Base-by-base conservation (phyloP, 495 filamentous ascomycete genomes). In the Annulohypoxylon stygium region DNA sequence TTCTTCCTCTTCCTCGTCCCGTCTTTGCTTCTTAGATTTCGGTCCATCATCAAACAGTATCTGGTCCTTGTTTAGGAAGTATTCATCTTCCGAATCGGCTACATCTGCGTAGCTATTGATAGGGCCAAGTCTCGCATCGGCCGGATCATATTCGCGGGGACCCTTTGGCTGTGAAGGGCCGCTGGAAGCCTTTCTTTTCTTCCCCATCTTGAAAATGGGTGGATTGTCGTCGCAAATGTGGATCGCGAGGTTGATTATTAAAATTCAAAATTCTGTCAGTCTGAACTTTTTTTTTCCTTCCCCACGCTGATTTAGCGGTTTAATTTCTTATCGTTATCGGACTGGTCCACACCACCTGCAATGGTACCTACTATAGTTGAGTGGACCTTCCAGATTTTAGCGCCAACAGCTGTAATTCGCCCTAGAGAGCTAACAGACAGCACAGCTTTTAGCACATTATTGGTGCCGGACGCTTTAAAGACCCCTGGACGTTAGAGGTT, bases 1-100 rank as follows among this genome's bases (percentile, higher is more conserved):
- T 4, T 79, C 86, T 20, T 88, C 85, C 78, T 93, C 86, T 74
- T 92, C 88, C 55, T 87, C 83, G 68, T 88, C 79, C 74, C 88
- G 90, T 76, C 89, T 88, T 70, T 89, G 85, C 72, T 91, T 89
- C 84, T 96, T 97, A 48, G 90, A 88, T 30, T 91, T 89, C 33
- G 91, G 92, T 33, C 85, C 90, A 70, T 95, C 92, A 51, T 96
- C 93, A 26, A 99, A 84, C 74, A 97, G 80, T 61, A 99, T 88
- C 73, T 93, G 90, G 80, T 98, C 95, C 34, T 92, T 88, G 64
- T 92, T 89, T 43, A 93, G 82, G 74, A 92, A 91, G 81, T 97
- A 97, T 68, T 96, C 94, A 81, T 99, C 96, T 75, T 97, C 93
- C 1, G 93, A 95, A 76, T 97, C 90, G 75, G 95, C 93, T 71